Conservation (phyloP, 2,329 filamentous ascomycete species). For the Alternaria solani region DNA sequence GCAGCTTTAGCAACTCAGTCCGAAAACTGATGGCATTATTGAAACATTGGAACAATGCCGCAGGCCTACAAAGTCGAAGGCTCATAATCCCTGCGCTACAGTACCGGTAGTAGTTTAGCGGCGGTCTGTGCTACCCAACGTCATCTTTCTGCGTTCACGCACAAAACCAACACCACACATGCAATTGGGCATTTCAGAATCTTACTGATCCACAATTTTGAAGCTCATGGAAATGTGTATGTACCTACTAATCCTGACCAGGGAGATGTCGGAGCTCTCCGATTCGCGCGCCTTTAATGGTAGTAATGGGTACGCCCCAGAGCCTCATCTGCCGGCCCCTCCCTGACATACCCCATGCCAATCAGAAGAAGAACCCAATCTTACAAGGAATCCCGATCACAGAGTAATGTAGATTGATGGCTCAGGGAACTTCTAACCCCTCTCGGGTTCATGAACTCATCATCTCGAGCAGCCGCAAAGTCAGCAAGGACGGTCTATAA, state of each 20-base stretch:
- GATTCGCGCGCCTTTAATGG: not conserved
- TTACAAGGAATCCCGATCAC: not conserved
- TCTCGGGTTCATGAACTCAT: not conserved
- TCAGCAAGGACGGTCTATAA: conserved; percentile 6
- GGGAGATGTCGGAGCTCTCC: not conserved
- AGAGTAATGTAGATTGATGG: not conserved
- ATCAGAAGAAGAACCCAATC: not conserved
- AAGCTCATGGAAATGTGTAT: not conserved
- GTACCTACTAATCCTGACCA: not conserved
- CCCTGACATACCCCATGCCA: not conserved
- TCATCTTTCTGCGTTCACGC: not conserved
- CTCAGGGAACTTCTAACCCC: not conserved
- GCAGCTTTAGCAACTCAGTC: not conserved
- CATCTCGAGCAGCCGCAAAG: not conserved
- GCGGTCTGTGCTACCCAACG: not conserved
- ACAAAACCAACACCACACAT: not conserved
- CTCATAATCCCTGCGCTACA: not conserved
- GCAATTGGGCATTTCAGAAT: not conserved
- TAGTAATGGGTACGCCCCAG: not conserved
- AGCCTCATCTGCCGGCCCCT: not conserved
- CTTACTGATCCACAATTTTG: not conserved
- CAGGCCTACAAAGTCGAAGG: not conserved
- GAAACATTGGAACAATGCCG: not conserved
- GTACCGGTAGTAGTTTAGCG: not conserved
- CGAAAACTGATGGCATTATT: not conserved